Base-by-base conservation (phyloP, 768 basidiomycete genomes). In the Strobilomyces confusus region DNA sequence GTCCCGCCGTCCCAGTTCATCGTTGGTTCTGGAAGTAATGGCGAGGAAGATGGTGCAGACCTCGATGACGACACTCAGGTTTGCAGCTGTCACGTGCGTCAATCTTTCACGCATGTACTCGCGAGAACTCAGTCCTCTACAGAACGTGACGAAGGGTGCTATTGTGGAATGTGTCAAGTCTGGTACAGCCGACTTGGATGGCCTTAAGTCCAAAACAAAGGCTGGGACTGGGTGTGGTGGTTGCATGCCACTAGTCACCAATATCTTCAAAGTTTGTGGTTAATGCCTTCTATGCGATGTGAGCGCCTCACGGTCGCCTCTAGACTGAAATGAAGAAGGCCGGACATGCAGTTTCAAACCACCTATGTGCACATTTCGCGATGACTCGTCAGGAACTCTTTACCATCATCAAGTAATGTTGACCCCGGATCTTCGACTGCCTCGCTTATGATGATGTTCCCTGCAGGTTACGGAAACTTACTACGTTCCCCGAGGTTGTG, bases 211-310 rank as follows among this genome's bases (percentile, higher is more conserved):
- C 26, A 80, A 81, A 66, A 88, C 87, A 7, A 90, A 89, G 65
- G 80, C 76, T 7, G 85, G 85, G 5, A 81, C 82, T 1, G 87
- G 87, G 2, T 89, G 87, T 57, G 86, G 87, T 40, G 88, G 87
- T 42, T 89, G 86, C 61, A 69, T 86, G 51, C 87, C 87, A 4
- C 70, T 87, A 38, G 60, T 65, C 20, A 76, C 73, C 23, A 72
- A 59, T 53, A 69, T 73, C 25, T 72, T 75, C 67, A 74, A 75
- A 58, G 72, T 68, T 66, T 17, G 48, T 44, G 20, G 13, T 11
- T 43, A 4, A 12, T 38, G 20, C 14, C 5, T 19, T 44, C 4
- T 38, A 1, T 15, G 6, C 15, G 26, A 19, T 38, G 17, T 8
- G 40, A 29, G 17, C 12, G 12, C 9, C 34, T 48, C 11, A 48